Evolutionary conservation across 768 basidiomycete species (phyloP).

Genomic region (Leccinum obscurum): DNA sequence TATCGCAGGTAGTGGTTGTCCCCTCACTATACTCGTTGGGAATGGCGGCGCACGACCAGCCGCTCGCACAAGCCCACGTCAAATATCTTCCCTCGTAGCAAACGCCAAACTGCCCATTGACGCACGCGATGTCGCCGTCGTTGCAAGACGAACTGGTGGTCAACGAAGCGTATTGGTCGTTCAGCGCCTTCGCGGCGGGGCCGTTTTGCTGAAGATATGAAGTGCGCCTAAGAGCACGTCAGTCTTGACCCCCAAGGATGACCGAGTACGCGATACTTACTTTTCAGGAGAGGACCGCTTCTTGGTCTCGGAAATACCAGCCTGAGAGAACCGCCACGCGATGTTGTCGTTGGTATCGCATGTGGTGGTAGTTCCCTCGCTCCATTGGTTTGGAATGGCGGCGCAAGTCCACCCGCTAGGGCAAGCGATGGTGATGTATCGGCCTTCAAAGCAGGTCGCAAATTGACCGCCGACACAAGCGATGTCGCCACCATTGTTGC

Average conservation of each 20-base stretch:
- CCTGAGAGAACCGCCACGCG: conserved; percentile 11
- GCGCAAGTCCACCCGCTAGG: conserved; percentile 21
- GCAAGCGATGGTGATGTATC: conserved; percentile 15
- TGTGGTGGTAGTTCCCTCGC: conserved; percentile 19
- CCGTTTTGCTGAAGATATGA: conserved; percentile 25
- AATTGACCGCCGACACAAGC: conserved; percentile 21
- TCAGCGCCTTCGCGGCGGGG: conserved; percentile 26
- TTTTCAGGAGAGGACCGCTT: conserved; percentile 4
- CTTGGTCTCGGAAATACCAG: conserved; percentile 16
- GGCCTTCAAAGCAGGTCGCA: conserved; percentile 14
- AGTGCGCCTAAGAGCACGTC: conserved; percentile 13
- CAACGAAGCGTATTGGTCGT: conserved; percentile 21
- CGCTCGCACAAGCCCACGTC: conserved; percentile 11
- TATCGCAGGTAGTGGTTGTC: conserved; percentile 22
- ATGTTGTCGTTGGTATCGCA: conserved; percentile 18
- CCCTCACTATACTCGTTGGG: conserved; percentile 21
- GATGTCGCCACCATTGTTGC: conserved; percentile 16
- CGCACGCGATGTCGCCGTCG: conserved; percentile 20
- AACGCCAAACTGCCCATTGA: conserved; percentile 18
- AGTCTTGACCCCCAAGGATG: neutral
- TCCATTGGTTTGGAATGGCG: conserved; percentile 27
- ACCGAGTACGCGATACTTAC: neutral
- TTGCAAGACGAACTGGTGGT: conserved; percentile 20
- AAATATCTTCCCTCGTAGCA: conserved; percentile 18
- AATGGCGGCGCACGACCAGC: conserved; percentile 25